These are phyloP conservation scores for Cutaneotrichosporon dermatis DNA, from an alignment of 1,284 basidiomycete genomes.

Conservation along the genomic window DNA sequence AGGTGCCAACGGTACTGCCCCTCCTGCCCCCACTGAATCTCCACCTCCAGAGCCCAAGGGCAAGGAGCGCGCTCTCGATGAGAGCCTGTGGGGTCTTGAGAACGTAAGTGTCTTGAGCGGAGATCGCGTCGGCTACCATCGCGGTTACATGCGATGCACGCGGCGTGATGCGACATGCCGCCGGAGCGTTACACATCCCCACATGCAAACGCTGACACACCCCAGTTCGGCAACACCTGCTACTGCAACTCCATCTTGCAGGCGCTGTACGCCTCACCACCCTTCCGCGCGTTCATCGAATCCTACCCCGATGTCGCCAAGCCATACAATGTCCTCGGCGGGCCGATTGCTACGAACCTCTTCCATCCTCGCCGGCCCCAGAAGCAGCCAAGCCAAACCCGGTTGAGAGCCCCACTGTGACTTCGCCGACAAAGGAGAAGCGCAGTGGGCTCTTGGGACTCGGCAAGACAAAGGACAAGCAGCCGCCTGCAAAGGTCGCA, in stretches of 20 bases:
- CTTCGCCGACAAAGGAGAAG: slow-evolving; percentile 23
- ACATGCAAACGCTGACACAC: no score
- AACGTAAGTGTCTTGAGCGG: slow-evolving; percentile 62
- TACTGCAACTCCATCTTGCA: slow-evolving; percentile 98
- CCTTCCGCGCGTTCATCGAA: slow-evolving; percentile 70
- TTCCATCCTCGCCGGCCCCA: slow-evolving; percentile 4
- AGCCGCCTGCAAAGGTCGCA: not conserved
- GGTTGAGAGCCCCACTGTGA: slow-evolving; percentile 8
- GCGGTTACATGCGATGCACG: not conserved
- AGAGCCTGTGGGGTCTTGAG: slow-evolving; percentile 72
- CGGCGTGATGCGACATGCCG: no score
- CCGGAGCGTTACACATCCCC: no score
- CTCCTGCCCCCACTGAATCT: not conserved
- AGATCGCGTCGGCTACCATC: not conserved
- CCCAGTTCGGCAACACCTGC: slow-evolving; percentile 76
- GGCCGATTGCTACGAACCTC: slow-evolving; percentile 15
- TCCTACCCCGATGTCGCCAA: slow-evolving; percentile 52
- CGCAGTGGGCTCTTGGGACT: slow-evolving; percentile 19
- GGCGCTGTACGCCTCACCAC: slow-evolving; percentile 87
- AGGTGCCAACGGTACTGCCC: slow-evolving; percentile 7
- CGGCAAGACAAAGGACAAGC: slow-evolving; percentile 12
- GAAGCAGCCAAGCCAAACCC: slow-evolving; percentile 19
- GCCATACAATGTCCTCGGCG: slow-evolving; percentile 41
- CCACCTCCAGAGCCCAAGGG: slow-evolving; percentile 15
- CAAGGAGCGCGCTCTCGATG: slow-evolving; percentile 33